A percentile compares a stretch with the other conserved stretches of the same genome.
Conservation (phyloP, 305 asterid genomes). For the Fraxinus sp. region DNA sequence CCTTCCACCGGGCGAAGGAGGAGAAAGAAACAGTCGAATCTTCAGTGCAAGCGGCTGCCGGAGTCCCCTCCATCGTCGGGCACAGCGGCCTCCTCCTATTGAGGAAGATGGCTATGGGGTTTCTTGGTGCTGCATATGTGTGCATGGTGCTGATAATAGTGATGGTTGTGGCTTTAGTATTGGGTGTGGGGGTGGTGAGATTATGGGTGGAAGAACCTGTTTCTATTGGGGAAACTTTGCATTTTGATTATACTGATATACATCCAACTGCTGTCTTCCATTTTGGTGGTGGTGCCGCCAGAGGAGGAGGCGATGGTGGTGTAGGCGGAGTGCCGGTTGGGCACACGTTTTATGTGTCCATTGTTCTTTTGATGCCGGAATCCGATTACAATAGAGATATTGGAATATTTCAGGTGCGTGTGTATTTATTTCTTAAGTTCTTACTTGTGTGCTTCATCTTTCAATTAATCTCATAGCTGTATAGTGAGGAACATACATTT, state of each 20-base stretch:
- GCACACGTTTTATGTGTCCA: slow-evolving; percentile 62
- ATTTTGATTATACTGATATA: slow-evolving; percentile 55
- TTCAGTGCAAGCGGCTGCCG: slow-evolving; percentile 8
- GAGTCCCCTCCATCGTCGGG: slow-evolving; percentile 21
- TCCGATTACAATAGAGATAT: slow-evolving; percentile 80
- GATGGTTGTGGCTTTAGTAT: slow-evolving; percentile 40
- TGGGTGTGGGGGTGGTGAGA: slow-evolving; percentile 62
- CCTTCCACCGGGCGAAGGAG: slow-evolving; percentile 24
- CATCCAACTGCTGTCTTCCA: slow-evolving; percentile 57
- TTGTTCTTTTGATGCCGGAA: slow-evolving; percentile 70
- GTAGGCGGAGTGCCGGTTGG: slow-evolving; percentile 49
- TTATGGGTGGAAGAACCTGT: slow-evolving; percentile 74
- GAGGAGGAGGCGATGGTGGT: background rate
- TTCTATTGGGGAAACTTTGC: slow-evolving; percentile 42
- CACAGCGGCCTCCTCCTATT: slow-evolving; percentile 29
- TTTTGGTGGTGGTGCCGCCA: slow-evolving; percentile 17
- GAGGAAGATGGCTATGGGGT: slow-evolving; percentile 49
- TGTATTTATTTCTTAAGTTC: no score
- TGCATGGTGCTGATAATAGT: slow-evolving; percentile 39
- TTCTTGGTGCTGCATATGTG: slow-evolving; percentile 63
- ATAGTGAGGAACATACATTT: background rate
- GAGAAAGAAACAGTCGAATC: slow-evolving; percentile 17
- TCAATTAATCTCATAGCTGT: background rate
- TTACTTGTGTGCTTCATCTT: background rate
- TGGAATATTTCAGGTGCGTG: slow-evolving; percentile 74